Evolutionary conservation across 208 protist species (phyloP), one percentile per base, ranked within the genome.

Genomic region (Leishmania tarentolae): DNA sequence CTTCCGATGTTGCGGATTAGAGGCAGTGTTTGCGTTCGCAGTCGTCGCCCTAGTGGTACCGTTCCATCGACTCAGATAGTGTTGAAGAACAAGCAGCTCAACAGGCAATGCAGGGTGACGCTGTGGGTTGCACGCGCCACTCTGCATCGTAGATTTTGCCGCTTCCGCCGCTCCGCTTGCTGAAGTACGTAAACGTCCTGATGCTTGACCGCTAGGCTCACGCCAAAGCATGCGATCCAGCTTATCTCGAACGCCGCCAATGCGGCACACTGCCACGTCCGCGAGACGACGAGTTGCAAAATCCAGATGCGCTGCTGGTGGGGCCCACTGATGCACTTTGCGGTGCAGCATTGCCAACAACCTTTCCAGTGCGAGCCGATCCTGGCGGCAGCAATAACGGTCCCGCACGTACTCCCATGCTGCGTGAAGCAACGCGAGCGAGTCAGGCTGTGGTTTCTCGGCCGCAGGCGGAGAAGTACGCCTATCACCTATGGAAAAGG

Each of bases 291-390:
- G 69, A 42, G 83, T 88, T 75, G 88, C 84, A 47, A 72, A 40
- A n/a, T 65, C 66, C 40, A 83, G 73, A 17, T 68, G 66, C 8
- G 57, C 24, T 17, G 92, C 84, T n/a, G 94, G 69, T 24, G 94
- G 92, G 6, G 91, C 94, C 93, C 94, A 97, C 21, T 84, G 85
- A 40, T 74, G 82, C 65, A 90, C 66, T 21, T 69, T 69, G 21
- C 82, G 73, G 66, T 95, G 88, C 68, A 92, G 76, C 44, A 73
- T 75, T 7, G 75, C 53, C 35, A 96, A 78, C 57, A 76, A 79
- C 42, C 68, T 47, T 81, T 97, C 92, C 77, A 96, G 88, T n/a
- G 61, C 31, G 4, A 97, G 76, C 24, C 88, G 88, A 78, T 96
- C 89, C 40, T 82, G 75, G 52, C 93, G 91, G 28, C 89, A 88